Evolutionary conservation across 257 asterid genomes (phyloP), one percentile per base, ranked within the genome.

Genomic region (Solanum corneliomulleri): DNA sequence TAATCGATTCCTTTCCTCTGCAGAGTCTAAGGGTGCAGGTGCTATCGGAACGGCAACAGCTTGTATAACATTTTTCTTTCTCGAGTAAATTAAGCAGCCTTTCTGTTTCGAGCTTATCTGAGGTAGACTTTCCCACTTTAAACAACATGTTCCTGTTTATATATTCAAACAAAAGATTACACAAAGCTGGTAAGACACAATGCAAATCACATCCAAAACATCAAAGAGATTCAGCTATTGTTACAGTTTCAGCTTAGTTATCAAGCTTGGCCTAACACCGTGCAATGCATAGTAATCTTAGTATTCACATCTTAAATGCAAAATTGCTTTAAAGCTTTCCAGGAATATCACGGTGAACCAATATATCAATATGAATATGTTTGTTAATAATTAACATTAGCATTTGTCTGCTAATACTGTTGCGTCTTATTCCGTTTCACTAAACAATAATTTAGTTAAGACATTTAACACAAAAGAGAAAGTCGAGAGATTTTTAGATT

Each of bases 41-140:
- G 93, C 94, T 84, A 91, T 94, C 6, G 98, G 89, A 90, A 91
- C 89, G 33, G 96, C 94, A 89, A 93, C 98, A 62, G 98, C 97
- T 91, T 87, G 95, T 84, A 96, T 94, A 44, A 77, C 72, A 56
- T 85, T 88, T 25, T 82, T 33, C 70, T 92, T 92, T 91, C 92
- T 89, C 58, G 90, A 88, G 76, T 94, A 90, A 86, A 88, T 3
- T 68, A 89, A 87, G 91, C 91, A 88, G 86, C 89, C 90, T 85
- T 88, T 89, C 64, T 84, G 93, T 83, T 90, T 87, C 86, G 25
- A 87, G 80, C 89, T 91, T 88, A 89, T 91, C 82, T 27, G 87
- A 71, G 95, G 94, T 64, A 91, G 91, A 72, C 90, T 69, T 85
- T 91, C 95, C 94, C 91, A 91, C 90, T 93, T 95, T 88, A 92